Conservation (phyloP, 2,329 filamentous ascomycete species). For the Colletotrichum brevisporum region DNA sequence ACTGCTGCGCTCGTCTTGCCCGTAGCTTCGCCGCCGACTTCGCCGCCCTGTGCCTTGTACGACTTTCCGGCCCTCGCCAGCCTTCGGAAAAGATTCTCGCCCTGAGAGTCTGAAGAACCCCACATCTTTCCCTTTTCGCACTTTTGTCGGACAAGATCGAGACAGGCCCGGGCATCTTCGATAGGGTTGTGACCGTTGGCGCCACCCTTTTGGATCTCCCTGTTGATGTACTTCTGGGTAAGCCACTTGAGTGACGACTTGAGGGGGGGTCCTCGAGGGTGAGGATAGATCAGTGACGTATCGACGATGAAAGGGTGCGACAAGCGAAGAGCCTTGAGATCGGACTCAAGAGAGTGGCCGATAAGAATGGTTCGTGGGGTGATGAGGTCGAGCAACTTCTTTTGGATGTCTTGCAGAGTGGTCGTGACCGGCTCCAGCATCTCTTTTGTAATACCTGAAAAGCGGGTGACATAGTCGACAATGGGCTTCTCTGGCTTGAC, state of each 20-base stretch:
- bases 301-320: conserved; percentile 96
- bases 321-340: conserved; percentile 86
- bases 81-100: conserved; percentile 91
- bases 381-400: conserved; percentile 79
- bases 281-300: conserved; percentile 90
- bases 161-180: conserved; percentile 91
- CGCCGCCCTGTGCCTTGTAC: conserved; percentile 73
- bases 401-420: conserved; percentile 85
- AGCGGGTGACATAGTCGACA: conserved; percentile 90
- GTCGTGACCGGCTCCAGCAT: conserved; percentile 89
- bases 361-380: conserved; percentile 81
- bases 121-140: conserved; percentile 92
- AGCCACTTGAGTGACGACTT: conserved; percentile 95
- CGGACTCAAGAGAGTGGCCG: conserved; percentile 86
- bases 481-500: conserved; percentile 93
- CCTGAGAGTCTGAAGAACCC: conserved; percentile 83
- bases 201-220: conserved; percentile 89
- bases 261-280: conserved; percentile 88
- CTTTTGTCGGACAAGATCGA: conserved; percentile 95
- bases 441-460: conserved; percentile 90
- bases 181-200: conserved; percentile 87
- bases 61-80: conserved; percentile 75
- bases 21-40: conserved; percentile 65
- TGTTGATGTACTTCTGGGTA: conserved; percentile 84
- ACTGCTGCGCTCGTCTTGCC: conserved; percentile 81